Percentiles rank a stretch among this genome's conserved stretches.
These are phyloP conservation scores for Camellia japonica DNA, from an alignment of 148 eudicot species.

Conservation along the genomic window DNA sequence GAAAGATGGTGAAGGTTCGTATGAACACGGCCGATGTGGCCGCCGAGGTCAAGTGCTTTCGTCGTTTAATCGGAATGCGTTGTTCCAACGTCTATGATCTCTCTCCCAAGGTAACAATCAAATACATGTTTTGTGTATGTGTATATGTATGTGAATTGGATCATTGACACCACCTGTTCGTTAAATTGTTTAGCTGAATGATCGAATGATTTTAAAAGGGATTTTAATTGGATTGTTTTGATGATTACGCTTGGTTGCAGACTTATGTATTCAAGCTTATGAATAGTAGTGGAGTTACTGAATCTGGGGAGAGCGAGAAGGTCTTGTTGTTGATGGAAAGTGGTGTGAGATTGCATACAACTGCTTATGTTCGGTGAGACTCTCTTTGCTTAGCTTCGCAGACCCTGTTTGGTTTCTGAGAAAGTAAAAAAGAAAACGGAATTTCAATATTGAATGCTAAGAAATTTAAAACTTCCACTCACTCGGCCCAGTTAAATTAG, in stretches of 20 bases:
- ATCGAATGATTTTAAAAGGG: conserved; percentile 3
- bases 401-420: neutral
- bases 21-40: conserved; percentile 99
- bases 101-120: conserved; percentile 64
- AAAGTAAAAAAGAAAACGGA: neutral
- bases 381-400: neutral
- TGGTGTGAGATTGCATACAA: conserved; percentile 91
- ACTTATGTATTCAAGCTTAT: conserved; percentile 91
- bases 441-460: neutral
- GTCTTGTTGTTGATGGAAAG: conserved; percentile 93
- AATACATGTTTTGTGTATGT: neutral
- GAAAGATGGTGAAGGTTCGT: conserved; percentile 93
- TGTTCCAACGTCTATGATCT: conserved; percentile 93
- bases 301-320: conserved; percentile 99
- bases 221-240: conserved; percentile 5
- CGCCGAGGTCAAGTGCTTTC: conserved; percentile 94
- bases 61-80: conserved; percentile 88
- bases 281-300: conserved; percentile 98
- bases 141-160: neutral
- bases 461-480: neutral
- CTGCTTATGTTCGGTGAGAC: conserved; percentile 71
- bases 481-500: neutral
- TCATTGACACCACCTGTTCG: neutral
- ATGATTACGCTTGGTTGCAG: conserved; percentile 38
- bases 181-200: neutral